Percentiles rank a stretch among this genome's conserved stretches.
Conservation (phyloP, 202 grass and related monocot species). For the Dendrocalamus latiflorus region DNA sequence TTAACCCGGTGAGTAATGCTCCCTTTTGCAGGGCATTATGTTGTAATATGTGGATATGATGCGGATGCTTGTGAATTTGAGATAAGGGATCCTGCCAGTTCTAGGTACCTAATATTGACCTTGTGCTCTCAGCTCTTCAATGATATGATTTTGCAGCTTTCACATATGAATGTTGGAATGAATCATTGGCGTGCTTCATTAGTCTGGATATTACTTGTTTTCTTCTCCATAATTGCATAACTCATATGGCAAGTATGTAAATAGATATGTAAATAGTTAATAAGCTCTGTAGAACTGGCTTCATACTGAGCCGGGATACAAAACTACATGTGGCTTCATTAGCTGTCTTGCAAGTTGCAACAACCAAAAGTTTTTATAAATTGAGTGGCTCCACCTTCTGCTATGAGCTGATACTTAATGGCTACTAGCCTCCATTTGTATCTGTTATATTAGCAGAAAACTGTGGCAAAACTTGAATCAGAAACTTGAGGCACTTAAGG, state of each 20-base stretch:
- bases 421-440: too few species aligned
- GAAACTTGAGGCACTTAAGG: neutral
- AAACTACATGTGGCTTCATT: neutral
- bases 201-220: neutral
- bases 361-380: neutral
- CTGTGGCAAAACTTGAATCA: neutral
- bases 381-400: neutral
- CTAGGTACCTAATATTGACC: conserved; percentile 42
- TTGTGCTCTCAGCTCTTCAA: neutral
- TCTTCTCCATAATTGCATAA: neutral
- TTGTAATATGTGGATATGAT: conserved; percentile 97
- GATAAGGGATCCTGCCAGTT: conserved; percentile 95
- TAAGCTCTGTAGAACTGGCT: neutral
- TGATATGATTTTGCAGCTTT: neutral
- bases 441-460: neutral
- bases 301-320: neutral
- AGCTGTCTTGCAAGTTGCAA: neutral
- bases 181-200: neutral
- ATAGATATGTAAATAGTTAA: too few species aligned
- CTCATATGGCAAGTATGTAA: neutral
- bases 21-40: conserved; percentile 76
- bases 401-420: neutral
- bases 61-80: conserved; percentile 81
- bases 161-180: neutral
- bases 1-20: too few species aligned